Conservation (phyloP, 2,329 filamentous ascomycete genomes). For the Calonectria naviculata region DNA sequence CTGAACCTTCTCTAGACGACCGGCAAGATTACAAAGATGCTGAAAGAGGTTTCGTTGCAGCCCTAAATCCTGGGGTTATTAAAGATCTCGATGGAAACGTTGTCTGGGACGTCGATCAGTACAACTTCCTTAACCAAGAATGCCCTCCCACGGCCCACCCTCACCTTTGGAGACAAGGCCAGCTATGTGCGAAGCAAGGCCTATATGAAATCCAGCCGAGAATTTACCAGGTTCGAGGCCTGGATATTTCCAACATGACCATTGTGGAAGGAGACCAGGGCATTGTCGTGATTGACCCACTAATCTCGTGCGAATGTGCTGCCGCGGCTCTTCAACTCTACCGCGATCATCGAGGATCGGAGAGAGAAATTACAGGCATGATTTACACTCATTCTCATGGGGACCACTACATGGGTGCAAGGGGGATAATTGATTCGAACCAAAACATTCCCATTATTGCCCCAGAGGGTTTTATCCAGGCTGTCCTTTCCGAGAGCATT, state of each 20-base stretch:
- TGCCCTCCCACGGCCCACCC: conserved; percentile 4
- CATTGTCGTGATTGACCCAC: conserved; percentile 14
- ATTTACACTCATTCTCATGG: conserved; percentile 17
- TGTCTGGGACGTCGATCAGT: conserved; percentile 10
- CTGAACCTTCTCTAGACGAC: not conserved
- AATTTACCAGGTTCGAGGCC: conserved; percentile 5
- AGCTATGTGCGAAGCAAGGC: conserved; percentile 6
- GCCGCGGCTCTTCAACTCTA: conserved; percentile 10
- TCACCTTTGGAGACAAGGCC: conserved; percentile 6
- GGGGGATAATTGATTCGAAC: not conserved
- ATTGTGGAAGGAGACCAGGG: conserved; percentile 5
- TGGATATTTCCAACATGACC: conserved; percentile 15
- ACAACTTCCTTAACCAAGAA: not conserved
- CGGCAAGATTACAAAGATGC: not conserved
- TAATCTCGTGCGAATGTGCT: conserved; percentile 11
- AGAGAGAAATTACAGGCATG: not conserved
- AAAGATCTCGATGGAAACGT: not conserved
- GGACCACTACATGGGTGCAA: conserved; percentile 12
- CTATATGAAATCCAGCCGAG: conserved; percentile 3
- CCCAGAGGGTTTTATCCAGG: conserved; percentile 52
- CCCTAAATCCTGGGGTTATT: not conserved
- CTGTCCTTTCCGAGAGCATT: conserved; percentile 51
- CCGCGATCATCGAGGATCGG: not conserved
- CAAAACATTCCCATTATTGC: conserved; percentile 39
- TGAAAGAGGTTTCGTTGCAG: not conserved